Percentiles rank a stretch among this genome's conserved stretches.
phyloP scores from a whole-genome alignment of 2,329 filamentous ascomycete genomes.

The Colletotrichum falcatum region DNA sequence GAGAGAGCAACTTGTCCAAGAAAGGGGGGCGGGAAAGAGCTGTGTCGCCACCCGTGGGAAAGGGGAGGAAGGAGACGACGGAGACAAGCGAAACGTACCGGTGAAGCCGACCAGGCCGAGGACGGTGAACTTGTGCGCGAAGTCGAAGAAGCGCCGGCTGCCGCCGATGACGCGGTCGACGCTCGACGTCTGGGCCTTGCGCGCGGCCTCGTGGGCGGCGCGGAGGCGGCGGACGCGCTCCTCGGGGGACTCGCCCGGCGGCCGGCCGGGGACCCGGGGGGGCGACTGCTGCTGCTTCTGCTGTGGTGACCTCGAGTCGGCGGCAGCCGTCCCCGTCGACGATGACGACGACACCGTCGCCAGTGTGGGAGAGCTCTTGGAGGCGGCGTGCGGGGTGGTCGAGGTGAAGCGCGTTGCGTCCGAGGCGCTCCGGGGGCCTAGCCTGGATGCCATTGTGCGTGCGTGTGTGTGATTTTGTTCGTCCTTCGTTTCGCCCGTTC shows the following conservation, averaged over 20 bases:
- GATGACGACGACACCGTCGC: slow-evolving; percentile 42
- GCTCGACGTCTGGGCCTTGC: slow-evolving; percentile 66
- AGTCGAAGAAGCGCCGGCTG: slow-evolving; percentile 65
- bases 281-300: neutral
- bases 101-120: slow-evolving; percentile 67
- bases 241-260: slow-evolving; percentile 70
- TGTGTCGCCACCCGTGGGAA: neutral
- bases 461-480: too few species aligned
- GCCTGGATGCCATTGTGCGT: slow-evolving; percentile 54
- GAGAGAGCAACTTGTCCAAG: neutral
- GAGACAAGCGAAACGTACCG: slow-evolving; percentile 52
- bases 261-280: slow-evolving; percentile 41
- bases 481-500: neutral
- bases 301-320: slow-evolving; percentile 40
- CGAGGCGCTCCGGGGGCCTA: slow-evolving; percentile 75
- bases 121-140: slow-evolving; percentile 67
- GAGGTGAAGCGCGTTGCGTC: slow-evolving; percentile 80
- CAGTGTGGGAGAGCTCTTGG: slow-evolving; percentile 63
- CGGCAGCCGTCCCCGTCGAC: slow-evolving; percentile 35
- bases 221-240: slow-evolving; percentile 77
- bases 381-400: slow-evolving; percentile 71
- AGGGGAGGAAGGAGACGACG: too few species aligned
- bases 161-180: slow-evolving; percentile 63
- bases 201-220: slow-evolving; percentile 75
- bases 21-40: neutral